A percentile compares a stretch with the other conserved stretches of the same genome.
Evolutionary conservation across 371 early-diverging fungal genomes (phyloP).

Genomic region (Rhizopus sp.): DNA sequence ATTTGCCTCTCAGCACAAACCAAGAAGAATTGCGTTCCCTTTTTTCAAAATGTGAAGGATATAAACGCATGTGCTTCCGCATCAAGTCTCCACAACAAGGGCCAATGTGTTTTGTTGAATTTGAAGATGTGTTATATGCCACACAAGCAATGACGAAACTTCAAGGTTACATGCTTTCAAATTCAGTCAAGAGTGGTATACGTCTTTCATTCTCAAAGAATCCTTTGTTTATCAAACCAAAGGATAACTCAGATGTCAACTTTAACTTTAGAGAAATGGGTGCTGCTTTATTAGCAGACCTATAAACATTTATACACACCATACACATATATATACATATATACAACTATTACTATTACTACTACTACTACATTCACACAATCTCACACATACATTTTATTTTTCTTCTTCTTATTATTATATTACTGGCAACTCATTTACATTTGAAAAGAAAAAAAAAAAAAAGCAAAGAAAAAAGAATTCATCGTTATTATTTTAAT

Average conservation of each 20-base stretch:
- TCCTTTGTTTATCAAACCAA: conserved; percentile 72
- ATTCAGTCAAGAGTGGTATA: conserved; percentile 91
- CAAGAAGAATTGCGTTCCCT: conserved; percentile 89
- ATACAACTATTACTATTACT: no score
- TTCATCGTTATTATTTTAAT: no score
- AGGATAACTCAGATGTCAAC: conserved; percentile 10
- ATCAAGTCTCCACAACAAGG: conserved; percentile 69
- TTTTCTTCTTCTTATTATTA: no score
- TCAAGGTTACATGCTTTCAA: conserved; percentile 79
- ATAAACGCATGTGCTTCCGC: conserved; percentile 87
- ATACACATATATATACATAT: no score
- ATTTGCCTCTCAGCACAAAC: conserved; percentile 79
- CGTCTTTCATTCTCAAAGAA: conserved; percentile 94
- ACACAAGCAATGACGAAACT: conserved; percentile 83
- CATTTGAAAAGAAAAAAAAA: no score
- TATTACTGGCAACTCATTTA: no score
- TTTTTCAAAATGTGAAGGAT: conserved; percentile 80
- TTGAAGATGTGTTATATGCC: conserved; percentile 88
- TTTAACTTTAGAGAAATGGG: conserved; percentile 30
- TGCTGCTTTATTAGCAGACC: conserved; percentile 30
- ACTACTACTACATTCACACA: no score
- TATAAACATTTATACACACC: no score
- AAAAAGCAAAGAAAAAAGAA: no score
- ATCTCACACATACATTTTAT: no score
- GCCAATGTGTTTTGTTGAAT: conserved; percentile 95